Evolutionary conservation across 495 filamentous ascomycete species (phyloP).

Genomic region (Podospora anserina): DNA sequence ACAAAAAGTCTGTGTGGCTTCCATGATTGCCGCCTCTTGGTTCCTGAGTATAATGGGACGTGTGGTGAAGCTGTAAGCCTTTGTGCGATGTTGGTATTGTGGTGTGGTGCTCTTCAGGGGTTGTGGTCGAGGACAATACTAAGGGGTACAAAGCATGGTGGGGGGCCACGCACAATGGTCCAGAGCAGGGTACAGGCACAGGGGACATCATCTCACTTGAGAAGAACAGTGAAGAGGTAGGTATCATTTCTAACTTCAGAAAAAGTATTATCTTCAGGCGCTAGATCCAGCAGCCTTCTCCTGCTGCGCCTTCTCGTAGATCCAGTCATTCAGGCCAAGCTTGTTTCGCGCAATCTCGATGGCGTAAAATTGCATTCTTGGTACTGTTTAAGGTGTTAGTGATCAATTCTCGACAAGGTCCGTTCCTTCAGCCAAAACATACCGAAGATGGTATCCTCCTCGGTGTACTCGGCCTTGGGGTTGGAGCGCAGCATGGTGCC

Average conservation of each 20-base stretch:
- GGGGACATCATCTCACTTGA: not conserved
- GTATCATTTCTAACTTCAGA: not conserved
- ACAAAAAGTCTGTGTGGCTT: not conserved
- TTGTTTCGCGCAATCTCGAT: constrained; percentile 92
- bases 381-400: constrained; percentile 44
- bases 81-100: constrained; percentile 33
- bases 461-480: constrained; percentile 76
- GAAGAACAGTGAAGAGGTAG: not conserved
- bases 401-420: constrained; percentile 11
- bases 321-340: constrained; percentile 90
- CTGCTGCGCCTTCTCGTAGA: constrained; percentile 67
- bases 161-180: not conserved
- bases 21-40: not conserved
- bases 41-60: constrained; percentile 9
- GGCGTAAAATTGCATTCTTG: constrained; percentile 98
- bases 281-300: constrained; percentile 29
- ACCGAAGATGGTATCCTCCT: constrained; percentile 92
- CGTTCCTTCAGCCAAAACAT: constrained; percentile 16
- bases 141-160: constrained; percentile 22
- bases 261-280: constrained; percentile 19
- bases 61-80: constrained; percentile 12
- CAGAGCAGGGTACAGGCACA: not conserved
- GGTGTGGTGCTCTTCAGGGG: not conserved
- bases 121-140: constrained; percentile 23
- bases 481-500: constrained; percentile 83